These are phyloP conservation scores for Neopestalotiopsis clavispora DNA, from an alignment of 2,329 filamentous ascomycete genomes.

Conservation along the genomic window DNA sequence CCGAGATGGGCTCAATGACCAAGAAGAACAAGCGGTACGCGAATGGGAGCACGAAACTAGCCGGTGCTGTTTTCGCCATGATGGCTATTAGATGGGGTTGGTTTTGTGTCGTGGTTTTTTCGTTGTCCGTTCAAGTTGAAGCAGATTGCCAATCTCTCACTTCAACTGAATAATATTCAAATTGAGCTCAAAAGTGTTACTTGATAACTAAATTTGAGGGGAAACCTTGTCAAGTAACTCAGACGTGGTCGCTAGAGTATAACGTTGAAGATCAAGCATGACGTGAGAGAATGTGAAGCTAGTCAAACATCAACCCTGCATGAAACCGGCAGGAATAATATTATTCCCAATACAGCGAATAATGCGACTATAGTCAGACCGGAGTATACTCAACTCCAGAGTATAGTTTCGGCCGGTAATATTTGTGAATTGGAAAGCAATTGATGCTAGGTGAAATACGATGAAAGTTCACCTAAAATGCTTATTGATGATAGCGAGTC, in stretches of 20 bases:
- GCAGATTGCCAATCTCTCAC: too few relatives aligned
- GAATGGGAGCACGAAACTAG: constrained; percentile 55
- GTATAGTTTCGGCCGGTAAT: background rate
- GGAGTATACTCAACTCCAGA: background rate
- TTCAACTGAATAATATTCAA: too few relatives aligned
- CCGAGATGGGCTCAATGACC: constrained; percentile 67
- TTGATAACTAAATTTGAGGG: too few relatives aligned
- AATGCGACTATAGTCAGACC: background rate
- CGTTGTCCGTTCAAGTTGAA: background rate
- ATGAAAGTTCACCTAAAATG: too few relatives aligned
- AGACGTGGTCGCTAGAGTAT: background rate
- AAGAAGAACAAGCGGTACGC: constrained; percentile 77
- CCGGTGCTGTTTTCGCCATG: constrained; percentile 16
- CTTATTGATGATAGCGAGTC: too few relatives aligned
- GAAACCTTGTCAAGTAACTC: too few relatives aligned
- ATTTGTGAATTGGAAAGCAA: too few relatives aligned
- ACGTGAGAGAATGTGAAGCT: background rate
- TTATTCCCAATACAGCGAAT: background rate
- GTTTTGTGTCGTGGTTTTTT: background rate
- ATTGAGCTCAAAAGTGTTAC: too few relatives aligned
- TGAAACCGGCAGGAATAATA: background rate
- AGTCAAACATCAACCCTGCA: background rate
- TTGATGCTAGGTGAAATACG: too few relatives aligned
- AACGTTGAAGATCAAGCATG: background rate
- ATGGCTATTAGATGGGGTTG: background rate